Base-by-base conservation (phyloP, 1,284 basidiomycete species). In the Apiotrichum sp. region DNA sequence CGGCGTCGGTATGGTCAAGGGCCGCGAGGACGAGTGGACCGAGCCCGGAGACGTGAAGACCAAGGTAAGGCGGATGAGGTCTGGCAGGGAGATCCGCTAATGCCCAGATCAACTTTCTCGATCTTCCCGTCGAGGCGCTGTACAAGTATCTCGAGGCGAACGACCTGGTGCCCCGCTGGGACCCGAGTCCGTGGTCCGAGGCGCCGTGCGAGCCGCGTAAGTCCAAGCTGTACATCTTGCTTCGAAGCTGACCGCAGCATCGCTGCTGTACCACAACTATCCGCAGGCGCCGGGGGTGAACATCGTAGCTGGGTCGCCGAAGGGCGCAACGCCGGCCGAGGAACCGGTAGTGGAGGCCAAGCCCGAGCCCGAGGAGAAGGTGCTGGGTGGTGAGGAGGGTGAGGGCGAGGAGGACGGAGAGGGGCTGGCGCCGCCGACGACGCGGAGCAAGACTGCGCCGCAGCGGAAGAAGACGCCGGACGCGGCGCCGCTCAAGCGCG, bases 151-250 rank as follows among this genome's bases (percentile, higher is more conserved):
- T 74, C 33, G 70, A 72, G 53, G 43, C 56, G 13, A 65, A 73
- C 50, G 73, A 74, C 47, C 63, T 74, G 3, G 55, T 73, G 45
- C 73, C 73, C 0, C 59, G 66, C 46, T 74, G 69, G 69, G 65
- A 68, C 41, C 62, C 65, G 5, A 72, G 70, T 14, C 73, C 73
- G 6, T 74, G 73, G 73, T 71, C 68, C 14, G 73, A 74, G 56
- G 63, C 68, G 13, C 69, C 70, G 1, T 69, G 68, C 52, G 68
- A 62, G 13, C 69, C 71, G 35, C 73, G 73, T 74, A 33, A 60
- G 70, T 65, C 8, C 8, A 3, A 7, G 36, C 10, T 14, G 31
- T 9, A 33, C 22, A 13, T 13, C 3, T 1, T 6, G 47, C 51
- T 43, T 22, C 22, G 22, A 10, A 3, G 33, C 52, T 61, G 38